phyloP scores from a whole-genome alignment of 257 asterid genomes.

The Thymus quinquecostatus region DNA sequence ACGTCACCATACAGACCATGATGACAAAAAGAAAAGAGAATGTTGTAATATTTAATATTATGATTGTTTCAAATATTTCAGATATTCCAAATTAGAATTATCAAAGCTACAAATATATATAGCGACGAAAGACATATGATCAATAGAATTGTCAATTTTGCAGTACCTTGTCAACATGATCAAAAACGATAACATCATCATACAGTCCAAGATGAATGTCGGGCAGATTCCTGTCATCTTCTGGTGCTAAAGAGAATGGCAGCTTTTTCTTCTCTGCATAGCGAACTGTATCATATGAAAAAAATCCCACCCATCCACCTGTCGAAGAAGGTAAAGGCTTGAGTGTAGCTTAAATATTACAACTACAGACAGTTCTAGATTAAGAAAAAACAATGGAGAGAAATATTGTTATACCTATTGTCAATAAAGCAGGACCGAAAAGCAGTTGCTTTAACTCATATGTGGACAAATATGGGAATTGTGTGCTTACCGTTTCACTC shows the following conservation, averaged over 20 bases:
- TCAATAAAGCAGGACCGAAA: slow-evolving; percentile 7
- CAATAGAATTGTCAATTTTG: neutral
- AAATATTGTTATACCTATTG: neutral
- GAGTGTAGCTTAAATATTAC: slow-evolving; percentile 1
- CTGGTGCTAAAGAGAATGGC: slow-evolving; percentile 68
- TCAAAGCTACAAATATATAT: neutral
- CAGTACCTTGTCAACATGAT: slow-evolving; percentile 88
- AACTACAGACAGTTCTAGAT: slow-evolving; percentile 2
- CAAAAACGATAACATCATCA: slow-evolving; percentile 82
- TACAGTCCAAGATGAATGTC: slow-evolving; percentile 93
- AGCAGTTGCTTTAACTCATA: neutral
- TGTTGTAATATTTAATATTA: neutral
- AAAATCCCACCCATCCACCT: slow-evolving; percentile 99
- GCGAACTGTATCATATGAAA: slow-evolving; percentile 91
- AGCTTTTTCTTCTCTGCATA: slow-evolving; percentile 68
- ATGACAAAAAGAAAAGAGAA: slow-evolving; percentile 12
- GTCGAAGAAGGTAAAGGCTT: slow-evolving; percentile 26
- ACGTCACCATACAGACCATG: too few relatives aligned
- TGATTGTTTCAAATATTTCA: neutral
- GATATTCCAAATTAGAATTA: slow-evolving; percentile 1
- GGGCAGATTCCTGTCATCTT: slow-evolving; percentile 71
- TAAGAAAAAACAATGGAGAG: slow-evolving; percentile 2
- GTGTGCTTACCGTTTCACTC: neutral
- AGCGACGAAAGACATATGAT: slow-evolving; percentile 3
- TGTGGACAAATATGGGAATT: slow-evolving; percentile 2